phyloP scores from a whole-genome alignment of 495 filamentous ascomycete genomes.

The Tetracladium marchalianum region DNA sequence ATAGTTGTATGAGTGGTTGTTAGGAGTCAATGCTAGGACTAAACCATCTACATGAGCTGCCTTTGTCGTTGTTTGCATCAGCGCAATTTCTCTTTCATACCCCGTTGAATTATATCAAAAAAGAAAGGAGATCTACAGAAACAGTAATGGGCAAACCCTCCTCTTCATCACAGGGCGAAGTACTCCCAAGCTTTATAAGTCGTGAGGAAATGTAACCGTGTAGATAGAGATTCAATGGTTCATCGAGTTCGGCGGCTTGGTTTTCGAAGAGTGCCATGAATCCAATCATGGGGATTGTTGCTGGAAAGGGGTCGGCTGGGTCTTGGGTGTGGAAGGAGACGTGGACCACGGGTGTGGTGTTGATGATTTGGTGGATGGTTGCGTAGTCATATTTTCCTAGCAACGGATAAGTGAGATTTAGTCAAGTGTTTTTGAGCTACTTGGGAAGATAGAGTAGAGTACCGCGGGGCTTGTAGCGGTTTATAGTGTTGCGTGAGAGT shows the following conservation, averaged over 20 bases:
- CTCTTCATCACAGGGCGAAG: conserved; percentile 4
- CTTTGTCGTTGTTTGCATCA: too few relatives aligned
- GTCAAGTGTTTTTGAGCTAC: not conserved
- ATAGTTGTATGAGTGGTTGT: conserved; percentile 81
- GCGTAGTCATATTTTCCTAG: conserved; percentile 50
- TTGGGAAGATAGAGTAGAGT: not conserved
- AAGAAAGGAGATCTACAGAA: conserved; percentile 18
- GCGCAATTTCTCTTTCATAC: too few relatives aligned
- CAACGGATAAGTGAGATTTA: too few relatives aligned
- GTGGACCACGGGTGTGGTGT: conserved; percentile 65
- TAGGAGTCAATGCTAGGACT: conserved; percentile 56
- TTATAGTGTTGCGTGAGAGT: conserved; percentile 11
- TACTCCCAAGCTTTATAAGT: conserved; percentile 45
- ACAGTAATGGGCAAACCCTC: conserved; percentile 49
- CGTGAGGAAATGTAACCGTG: conserved; percentile 82
- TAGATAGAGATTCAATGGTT: conserved; percentile 70
- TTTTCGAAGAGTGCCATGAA: conserved; percentile 61
- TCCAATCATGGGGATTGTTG: conserved; percentile 84
- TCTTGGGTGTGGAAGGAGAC: conserved; percentile 59
- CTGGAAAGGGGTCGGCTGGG: conserved; percentile 58
- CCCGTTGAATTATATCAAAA: too few relatives aligned
- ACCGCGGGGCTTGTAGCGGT: conserved; percentile 14
- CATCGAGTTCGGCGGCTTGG: conserved; percentile 35
- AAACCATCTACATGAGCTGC: conserved; percentile 55
- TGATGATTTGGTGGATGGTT: conserved; percentile 74